A percentile compares a stretch with the other conserved stretches of the same genome.
Conservation (phyloP, 192 early-diverging fungal species). For the Allomyces javanicus region DNA sequence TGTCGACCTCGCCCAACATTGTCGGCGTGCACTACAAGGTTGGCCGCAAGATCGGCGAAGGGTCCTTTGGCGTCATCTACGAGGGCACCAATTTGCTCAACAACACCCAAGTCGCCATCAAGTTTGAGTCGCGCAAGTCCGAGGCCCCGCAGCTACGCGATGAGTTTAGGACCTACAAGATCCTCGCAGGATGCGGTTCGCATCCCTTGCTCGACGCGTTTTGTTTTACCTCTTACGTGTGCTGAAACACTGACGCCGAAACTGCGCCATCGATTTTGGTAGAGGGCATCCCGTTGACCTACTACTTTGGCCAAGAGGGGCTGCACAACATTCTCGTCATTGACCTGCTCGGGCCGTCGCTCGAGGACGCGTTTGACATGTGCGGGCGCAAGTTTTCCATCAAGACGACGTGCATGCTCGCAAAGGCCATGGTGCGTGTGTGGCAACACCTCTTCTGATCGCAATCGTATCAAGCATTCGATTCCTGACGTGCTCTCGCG, state of each 20-base stretch:
- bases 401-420: conserved; percentile 91
- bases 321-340: conserved; percentile 87
- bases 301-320: conserved; percentile 95
- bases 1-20: conserved; percentile 41
- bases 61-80: conserved; percentile 96
- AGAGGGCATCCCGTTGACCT: conserved; percentile 74
- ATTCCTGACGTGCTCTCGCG: conserved; percentile 2
- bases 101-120: conserved; percentile 87
- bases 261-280: neutral
- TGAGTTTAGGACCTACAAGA: conserved; percentile 89
- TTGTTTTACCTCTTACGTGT: neutral
- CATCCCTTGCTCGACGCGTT: neutral
- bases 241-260: neutral
- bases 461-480: neutral
- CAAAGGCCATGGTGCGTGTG: conserved; percentile 67
- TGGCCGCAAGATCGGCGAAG: conserved; percentile 90
- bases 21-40: conserved; percentile 94
- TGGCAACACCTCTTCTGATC: neutral
- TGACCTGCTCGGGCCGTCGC: conserved; percentile 75
- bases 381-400: conserved; percentile 76
- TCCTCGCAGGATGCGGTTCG: conserved; percentile 42
- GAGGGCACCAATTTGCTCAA: conserved; percentile 82
- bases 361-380: conserved; percentile 93
- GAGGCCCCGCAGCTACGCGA: conserved; percentile 94
- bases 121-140: conserved; percentile 91